A percentile compares a stretch with the other conserved stretches of the same genome.
Evolutionary conservation across 2,329 filamentous ascomycete species (phyloP).

Genomic region (Paraphaeosphaeria sporulosa): DNA sequence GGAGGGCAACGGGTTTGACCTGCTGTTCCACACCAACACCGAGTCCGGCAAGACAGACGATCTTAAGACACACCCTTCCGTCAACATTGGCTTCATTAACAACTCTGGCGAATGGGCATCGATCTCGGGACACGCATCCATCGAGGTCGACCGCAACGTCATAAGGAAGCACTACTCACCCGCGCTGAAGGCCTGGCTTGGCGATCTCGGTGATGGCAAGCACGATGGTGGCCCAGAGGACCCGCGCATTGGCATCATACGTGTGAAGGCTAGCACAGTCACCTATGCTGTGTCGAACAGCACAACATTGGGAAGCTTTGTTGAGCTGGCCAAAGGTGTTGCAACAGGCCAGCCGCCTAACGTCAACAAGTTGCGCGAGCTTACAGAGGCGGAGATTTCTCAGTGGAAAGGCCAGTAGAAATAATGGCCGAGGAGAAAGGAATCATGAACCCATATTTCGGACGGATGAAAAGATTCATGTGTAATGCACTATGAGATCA

Average conservation of each 20-base stretch:
- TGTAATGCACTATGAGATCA: slow-evolving; percentile 4
- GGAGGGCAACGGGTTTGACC: slow-evolving; percentile 80
- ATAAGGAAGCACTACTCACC: slow-evolving; percentile 76
- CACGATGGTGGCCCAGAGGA: slow-evolving; percentile 85
- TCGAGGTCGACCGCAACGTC: slow-evolving; percentile 72
- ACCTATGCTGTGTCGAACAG: slow-evolving; percentile 73
- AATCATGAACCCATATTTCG: neutral
- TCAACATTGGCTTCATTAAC: slow-evolving; percentile 85
- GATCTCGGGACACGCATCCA: slow-evolving; percentile 73
- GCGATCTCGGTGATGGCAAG: slow-evolving; percentile 78
- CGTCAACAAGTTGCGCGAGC: slow-evolving; percentile 79
- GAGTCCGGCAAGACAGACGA: slow-evolving; percentile 89
- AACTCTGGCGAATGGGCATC: slow-evolving; percentile 84
- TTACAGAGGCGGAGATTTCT: slow-evolving; percentile 61
- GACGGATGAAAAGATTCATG: neutral
- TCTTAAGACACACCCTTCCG: slow-evolving; percentile 72
- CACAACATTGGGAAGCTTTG: slow-evolving; percentile 68
- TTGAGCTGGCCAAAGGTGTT: slow-evolving; percentile 78
- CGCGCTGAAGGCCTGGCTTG: slow-evolving; percentile 81
- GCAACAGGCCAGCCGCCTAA: slow-evolving; percentile 74
- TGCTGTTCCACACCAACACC: slow-evolving; percentile 91
- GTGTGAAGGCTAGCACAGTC: slow-evolving; percentile 73
- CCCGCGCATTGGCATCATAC: slow-evolving; percentile 82
- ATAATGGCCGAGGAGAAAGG: neutral
- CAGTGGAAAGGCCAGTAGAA: slow-evolving; percentile 46